Evolutionary conservation across 139 green algal species (phyloP).

Genomic region (Chlorella vulgaris): DNA sequence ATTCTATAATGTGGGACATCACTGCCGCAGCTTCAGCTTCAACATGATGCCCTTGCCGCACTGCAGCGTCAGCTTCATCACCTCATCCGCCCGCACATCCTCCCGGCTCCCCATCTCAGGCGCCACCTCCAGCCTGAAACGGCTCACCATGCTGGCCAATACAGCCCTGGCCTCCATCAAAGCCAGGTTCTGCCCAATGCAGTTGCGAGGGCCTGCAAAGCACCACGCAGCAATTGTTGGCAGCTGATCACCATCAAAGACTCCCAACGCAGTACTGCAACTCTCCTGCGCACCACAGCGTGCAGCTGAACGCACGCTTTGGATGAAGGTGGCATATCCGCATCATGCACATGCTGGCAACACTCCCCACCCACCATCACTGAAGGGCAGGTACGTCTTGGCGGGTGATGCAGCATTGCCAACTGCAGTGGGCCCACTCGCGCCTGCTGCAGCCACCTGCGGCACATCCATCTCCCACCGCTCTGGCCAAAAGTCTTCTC

Average conservation of each 20-base stretch:
- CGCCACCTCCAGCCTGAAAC: background rate
- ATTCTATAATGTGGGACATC: no score
- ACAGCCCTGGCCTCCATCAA: background rate
- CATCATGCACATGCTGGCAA: background rate
- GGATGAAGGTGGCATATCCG: no score
- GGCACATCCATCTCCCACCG: background rate
- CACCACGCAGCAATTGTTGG: background rate
- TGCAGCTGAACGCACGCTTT: no score
- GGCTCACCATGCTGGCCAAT: constrained; percentile 9
- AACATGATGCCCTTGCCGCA: background rate
- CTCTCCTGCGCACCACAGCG: no score
- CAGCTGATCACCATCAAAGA: background rate
- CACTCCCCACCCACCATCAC: background rate
- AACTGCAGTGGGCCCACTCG: background rate
- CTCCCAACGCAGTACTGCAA: no score
- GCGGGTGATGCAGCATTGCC: background rate
- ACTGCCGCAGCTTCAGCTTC: constrained; percentile 7
- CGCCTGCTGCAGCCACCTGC: background rate
- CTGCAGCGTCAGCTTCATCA: constrained; percentile 30
- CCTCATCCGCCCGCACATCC: background rate
- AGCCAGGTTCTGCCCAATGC: constrained; percentile 24
- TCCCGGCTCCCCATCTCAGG: constrained; percentile 2
- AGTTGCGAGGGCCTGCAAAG: constrained; percentile 20
- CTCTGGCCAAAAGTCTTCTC: constrained; percentile 19
- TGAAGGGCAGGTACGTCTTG: constrained; percentile 24